Evolutionary conservation across 192 early-diverging fungal genomes (phyloP), one percentile per base, ranked within the genome.

Genomic region (Backusella sp.): DNA sequence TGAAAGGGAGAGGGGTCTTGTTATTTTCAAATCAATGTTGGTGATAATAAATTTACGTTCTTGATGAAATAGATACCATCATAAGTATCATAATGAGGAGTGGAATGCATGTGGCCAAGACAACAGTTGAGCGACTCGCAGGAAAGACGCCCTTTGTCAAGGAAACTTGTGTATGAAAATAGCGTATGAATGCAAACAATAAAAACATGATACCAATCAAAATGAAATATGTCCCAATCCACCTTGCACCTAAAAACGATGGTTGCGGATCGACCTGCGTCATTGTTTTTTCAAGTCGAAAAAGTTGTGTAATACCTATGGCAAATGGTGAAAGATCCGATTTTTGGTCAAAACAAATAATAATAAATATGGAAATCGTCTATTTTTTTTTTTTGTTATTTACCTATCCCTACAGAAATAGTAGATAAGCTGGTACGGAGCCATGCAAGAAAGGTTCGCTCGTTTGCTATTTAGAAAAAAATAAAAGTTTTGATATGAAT

Each of bases 371-470:
- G 53, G 53, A 11, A 59, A 23, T 11, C 19, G 3, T 5, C 7
- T 59, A 11, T 59, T 26, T 56, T 26, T 23, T 56, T 56, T 5
- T 21, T 53, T 14, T 46, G 0, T 26, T 52, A 39, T 75, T 81
- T 73, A 85, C 84, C 84, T 32, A 94, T 88, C 36, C 93, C 93
- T 23, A 92, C 90, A 14, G 92, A 92, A 36, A 92, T 90, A 53
- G 92, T 77, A 2, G 93, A 89, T 34, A 93, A 77, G n/a, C 91
- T 92, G 1, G 93, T 91, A 39, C 93, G 87, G 49, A 94, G 77
- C 93, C 93, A 94, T 0, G 92, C 91, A 6, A 94, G 86, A 65
- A 88, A 94, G 30, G 93, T 94, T 68, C 93, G 85, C 66, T 94
- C 93, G 69, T 94, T 94, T 35, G 93, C 90, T 89, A 70, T 59